Base-by-base conservation (phyloP, 2,329 filamentous ascomycete genomes). In the Xylaria sp. region DNA sequence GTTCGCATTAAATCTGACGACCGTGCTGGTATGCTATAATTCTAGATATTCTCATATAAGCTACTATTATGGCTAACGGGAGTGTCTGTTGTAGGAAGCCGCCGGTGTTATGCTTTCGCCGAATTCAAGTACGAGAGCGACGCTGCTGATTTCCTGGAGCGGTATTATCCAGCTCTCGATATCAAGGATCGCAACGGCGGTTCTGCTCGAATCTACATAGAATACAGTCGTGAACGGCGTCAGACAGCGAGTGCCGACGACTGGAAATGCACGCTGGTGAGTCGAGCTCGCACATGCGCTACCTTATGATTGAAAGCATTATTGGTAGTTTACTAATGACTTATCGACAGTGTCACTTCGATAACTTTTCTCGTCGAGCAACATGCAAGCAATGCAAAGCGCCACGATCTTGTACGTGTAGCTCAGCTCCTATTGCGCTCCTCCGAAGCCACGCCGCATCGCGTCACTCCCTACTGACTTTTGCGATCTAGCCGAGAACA, bases 181-280 rank as follows among this genome's bases (percentile, higher is more conserved):
- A 68, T 78, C 42, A 67, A 68, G 23, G 67, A 71, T 5, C 63
- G 70, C 11, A 68, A 72, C 64, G 73, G 62, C 62, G 68, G 55
- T 16, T 65, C 51, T 63, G 69, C 64, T 68, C 73, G 55, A 63
- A 73, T 76, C 47, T 70, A 70, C 10, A 67, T 77, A 59, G 71
- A 73, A 48, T 75, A 73, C 57, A 74, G 73, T 57, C 69, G 70
- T 46, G 68, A 71, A 44, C 72, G 72, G 23, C 72, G 73, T 2
- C 71, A 75, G 18, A 62, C 65, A 4, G 66, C 68, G n/a, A 70
- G 65, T 37, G 66, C 72, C 4, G 74, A 74, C 46, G 74, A 74
- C 58, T 78, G 76, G 76, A 72, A 73, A 50, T 78, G 76, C 60
- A 65, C 69, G 9, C 69, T 74, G 62, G 75, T 76, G 61, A 67